Base-by-base conservation (phyloP, 345 rosid genomes). In the Melaleuca quinquenervia region DNA sequence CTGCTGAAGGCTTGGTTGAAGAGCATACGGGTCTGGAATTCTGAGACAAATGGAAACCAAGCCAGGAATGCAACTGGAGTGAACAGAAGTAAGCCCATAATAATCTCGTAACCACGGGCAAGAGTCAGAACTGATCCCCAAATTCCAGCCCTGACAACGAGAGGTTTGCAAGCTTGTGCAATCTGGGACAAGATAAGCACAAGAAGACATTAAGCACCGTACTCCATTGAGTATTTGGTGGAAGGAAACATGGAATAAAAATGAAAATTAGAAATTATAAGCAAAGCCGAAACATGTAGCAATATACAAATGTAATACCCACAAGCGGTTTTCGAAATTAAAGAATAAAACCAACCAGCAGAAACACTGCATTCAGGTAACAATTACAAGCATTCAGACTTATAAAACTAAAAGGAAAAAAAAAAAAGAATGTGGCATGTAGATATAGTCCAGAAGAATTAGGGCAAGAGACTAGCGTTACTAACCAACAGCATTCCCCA, bases 1-100 rank as follows among this genome's bases (percentile, higher is more conserved):
- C 99, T 93, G 87, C 99, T 98, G 90, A 98, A 98, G 22, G 99
- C 99, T 89, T 98, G 99, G 95, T 98, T 98, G 92, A 98, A 98
- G 45, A 98, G 93, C 99, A 98, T 98, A 50, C 99, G 99, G 16
- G 99, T 98, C 88, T 98, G 99, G 87, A 98, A 98, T 88, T 98
- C 99, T 0, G 99, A 96, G 60, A 98, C 99, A 78, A 98, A 98
- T 1, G 99, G 99, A 87, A 98, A 98, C 99, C 99, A 98, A 5
- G 99, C 99, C 56, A 98, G 91, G 93, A 98, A 98, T 36, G 99
- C 99, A 52, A 98, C 99, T 6, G 99, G 99, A 4, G 99, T 98
- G 91, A 98, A 98, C 82, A 98, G 89, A 70, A 96, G 92, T 90
- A 98, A 91, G 14, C 99, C 99, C 97, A 98, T 98, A 14, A 96